Percentiles rank a stretch among this genome's conserved stretches.
Conservation (phyloP, 192 early-diverging fungal genomes). For the Mortierella claussenii region DNA sequence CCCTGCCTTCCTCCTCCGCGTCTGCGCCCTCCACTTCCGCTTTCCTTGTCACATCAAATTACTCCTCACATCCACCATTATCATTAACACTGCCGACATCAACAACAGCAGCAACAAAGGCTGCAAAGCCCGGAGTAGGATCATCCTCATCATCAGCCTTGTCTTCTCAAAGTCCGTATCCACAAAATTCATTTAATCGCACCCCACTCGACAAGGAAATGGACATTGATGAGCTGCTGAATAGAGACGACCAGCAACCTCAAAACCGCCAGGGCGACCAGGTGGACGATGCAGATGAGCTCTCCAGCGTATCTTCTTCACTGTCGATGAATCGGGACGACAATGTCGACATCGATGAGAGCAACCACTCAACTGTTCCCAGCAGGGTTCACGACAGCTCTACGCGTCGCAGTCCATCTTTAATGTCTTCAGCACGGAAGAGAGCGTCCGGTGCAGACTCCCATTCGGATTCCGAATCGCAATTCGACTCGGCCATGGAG, state of each 20-base stretch:
- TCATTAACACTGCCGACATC: slow-evolving; percentile 1
- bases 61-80: not conserved
- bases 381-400: not conserved
- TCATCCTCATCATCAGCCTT: not conserved
- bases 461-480: slow-evolving; percentile 40
- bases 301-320: slow-evolving; percentile 4
- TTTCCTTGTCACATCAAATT: not conserved
- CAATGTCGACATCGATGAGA: not conserved
- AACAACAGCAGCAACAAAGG: not conserved
- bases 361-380: no score
- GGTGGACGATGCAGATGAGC: slow-evolving; percentile 1
- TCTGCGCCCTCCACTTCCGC: not conserved
- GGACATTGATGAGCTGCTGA: slow-evolving; percentile 1
- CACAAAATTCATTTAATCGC: not conserved
- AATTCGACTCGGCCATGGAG: slow-evolving; percentile 32
- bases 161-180: not conserved
- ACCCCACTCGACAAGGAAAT: not conserved
- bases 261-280: not conserved
- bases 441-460: slow-evolving; percentile 14
- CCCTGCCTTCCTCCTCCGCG: not conserved
- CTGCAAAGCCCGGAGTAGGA: not conserved
- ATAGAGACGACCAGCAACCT: not conserved
- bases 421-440: slow-evolving; percentile 16
- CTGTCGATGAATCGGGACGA: slow-evolving; percentile 9
- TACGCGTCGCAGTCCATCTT: slow-evolving; percentile 14